Conservation (phyloP, 495 filamentous ascomycete species). For the Lepidopterella palustris region DNA sequence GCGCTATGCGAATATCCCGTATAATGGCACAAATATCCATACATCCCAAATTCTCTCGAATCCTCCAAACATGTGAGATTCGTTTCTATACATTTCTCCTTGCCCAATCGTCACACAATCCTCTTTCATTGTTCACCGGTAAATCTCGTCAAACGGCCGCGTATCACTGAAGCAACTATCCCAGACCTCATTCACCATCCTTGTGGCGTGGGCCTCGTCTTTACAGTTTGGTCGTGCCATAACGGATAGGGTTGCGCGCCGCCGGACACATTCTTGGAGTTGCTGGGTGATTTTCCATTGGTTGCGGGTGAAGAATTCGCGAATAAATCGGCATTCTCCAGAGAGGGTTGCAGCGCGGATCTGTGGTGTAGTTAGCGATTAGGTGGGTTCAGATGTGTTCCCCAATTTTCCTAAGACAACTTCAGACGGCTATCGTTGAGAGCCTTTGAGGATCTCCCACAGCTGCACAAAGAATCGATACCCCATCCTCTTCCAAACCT, state of each 20-base stretch:
- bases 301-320: conserved; percentile 73
- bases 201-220: conserved; percentile 78
- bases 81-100: neutral
- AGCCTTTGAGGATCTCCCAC: too few species aligned
- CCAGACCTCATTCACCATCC: conserved; percentile 93
- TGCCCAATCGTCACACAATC: neutral
- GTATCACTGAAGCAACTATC: conserved; percentile 94
- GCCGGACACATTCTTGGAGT: conserved; percentile 84
- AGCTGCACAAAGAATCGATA: neutral
- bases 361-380: conserved; percentile 37
- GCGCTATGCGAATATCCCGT: neutral
- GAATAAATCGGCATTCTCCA: conserved; percentile 87
- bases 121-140: conserved; percentile 56
- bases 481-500: neutral
- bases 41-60: neutral
- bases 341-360: conserved; percentile 87
- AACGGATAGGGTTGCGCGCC: conserved; percentile 71
- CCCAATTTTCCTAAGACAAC: neutral
- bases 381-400: neutral
- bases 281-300: conserved; percentile 88
- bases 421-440: too few species aligned
- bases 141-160: conserved; percentile 93
- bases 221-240: conserved; percentile 67
- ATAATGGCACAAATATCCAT: neutral
- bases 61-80: neutral